A percentile compares a stretch with the other conserved stretches of the same genome.
Evolutionary conservation across 2,329 filamentous ascomycete genomes (phyloP).

Genomic region (Cladosporium sphaerospermum): DNA sequence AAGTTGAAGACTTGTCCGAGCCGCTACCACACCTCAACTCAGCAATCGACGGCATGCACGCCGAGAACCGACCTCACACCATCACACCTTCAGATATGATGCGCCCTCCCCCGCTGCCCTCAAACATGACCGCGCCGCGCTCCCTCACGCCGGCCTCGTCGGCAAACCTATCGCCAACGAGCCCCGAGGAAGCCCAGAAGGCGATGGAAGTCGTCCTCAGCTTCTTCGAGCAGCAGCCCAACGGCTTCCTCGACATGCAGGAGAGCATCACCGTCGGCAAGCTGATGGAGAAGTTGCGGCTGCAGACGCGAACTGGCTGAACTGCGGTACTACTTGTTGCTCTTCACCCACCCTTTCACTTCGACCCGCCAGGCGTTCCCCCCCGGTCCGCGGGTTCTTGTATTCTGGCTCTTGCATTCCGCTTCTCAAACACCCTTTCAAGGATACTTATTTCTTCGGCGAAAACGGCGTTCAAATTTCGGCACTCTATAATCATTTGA

Average conservation of each 20-base stretch:
- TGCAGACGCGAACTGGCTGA: constrained; percentile 33
- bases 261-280: constrained; percentile 75
- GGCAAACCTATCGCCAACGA: constrained; percentile 56
- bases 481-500: no score
- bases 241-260: constrained; percentile 64
- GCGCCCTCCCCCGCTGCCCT: constrained; percentile 42
- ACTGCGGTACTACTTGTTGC: background rate
- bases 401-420: no score
- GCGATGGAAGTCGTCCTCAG: constrained; percentile 75
- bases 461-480: no score
- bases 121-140: constrained; percentile 14
- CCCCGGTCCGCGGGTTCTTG: background rate
- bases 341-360: no score
- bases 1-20: constrained; percentile 28
- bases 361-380: no score
- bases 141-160: constrained; percentile 17
- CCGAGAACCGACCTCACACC: constrained; percentile 19
- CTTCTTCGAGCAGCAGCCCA: constrained; percentile 69
- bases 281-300: constrained; percentile 76
- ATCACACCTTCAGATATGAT: constrained; percentile 35
- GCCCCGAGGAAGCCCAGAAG: constrained; percentile 76
- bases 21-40: constrained; percentile 38
- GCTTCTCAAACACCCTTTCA: no score
- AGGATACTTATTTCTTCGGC: no score
- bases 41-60: constrained; percentile 29